Base-by-base conservation (phyloP, 164 flowering plant species). In the Protea cynaroides region DNA sequence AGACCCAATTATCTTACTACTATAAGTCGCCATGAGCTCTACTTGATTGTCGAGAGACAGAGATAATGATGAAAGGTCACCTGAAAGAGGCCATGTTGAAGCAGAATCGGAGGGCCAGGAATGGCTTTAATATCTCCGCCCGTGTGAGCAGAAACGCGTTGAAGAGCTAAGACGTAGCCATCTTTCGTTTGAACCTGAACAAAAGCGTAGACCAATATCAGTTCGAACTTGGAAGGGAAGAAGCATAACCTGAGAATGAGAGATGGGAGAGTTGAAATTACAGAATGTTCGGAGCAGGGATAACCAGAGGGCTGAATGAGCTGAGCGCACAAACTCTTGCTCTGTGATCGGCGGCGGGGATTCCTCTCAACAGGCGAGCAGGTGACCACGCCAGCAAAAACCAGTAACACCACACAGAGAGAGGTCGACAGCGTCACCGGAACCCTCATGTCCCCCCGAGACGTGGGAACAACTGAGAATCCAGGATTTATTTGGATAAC, bases 21-120 rank as follows among this genome's bases (percentile, higher is more conserved):
- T 9, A 46, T 46, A 46, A 46, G 14, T 5, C 50, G 14, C 50
- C 2, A 14, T 46, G 50, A 9, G 2, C 17, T 10, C 14, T 46
- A 14, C 14, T 46, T 2, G 14, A 10, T 46, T 46, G 17, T 46
- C 14, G 34, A 4, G 52, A 51, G 11, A 64, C 34, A 58, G 52
- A 44, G 22, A 58, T 72, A 25, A 59, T n/a, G n/a, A 14, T 7
- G 15, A 29, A n/a, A 69, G 14, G 8, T 25, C 47, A 92, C 97
- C 98, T 78, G 81, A 62, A 90, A 83, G 58, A 92, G 89, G 19
- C 96, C 96, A 72, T 92, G 98, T 57, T 77, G 82, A 63, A 92
- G 91, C 59, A 92, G 71, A 71, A 92, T 81, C 0, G 98, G 90
- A 63, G 85, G 88, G 51, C 90, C 84, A 14, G 43, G 59, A n/a